Base-by-base conservation (phyloP, 2,329 filamentous ascomycete species). In the Botryotinia narcissicola region DNA sequence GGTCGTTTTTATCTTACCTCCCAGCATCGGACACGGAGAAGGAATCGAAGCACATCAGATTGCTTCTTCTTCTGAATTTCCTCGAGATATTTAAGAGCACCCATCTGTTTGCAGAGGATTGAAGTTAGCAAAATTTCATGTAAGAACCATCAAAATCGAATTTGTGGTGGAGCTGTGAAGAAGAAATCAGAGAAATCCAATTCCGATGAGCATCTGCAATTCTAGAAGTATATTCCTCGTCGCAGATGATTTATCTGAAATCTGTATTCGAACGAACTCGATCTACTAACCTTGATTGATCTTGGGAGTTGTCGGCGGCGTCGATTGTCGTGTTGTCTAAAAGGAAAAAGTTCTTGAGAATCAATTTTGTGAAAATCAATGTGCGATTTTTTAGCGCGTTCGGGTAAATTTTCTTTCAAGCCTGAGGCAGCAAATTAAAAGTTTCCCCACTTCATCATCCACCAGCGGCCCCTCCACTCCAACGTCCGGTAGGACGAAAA, bases 61-160 rank as follows among this genome's bases (percentile, higher is more conserved):
- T 99, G 96, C 94, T 99, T 99, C 94, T 97, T 98, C 94, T 99
- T 98, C 87, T 98, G 94, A 89, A 99, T 93, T 91, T 99, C 96
- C 92, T 99, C 97, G 88, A 99, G 94, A 90, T 97, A 99, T 90
- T 99, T 99, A 87, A 98, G 94, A 90, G 95, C 95, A 93, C 96
- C 96, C 96, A 80, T 80, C 74, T 76, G 18, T 60, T 60, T 37
- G 25, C 40, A 12, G 9, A 46, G 5, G 25, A n/a, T 14, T 7
- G 20, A 69, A 4, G 29, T 73, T 59, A 73, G 72, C 59, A 62
- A 54, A 57, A 22, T 14, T 37, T 29, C 14, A 32, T 63, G 12
- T 14, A 8, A 20, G 35, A 63, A 35, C n/a, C 42, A 8, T 29
- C 46, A 46, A 59, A 57, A 32, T 20, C 7, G 8, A 59, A 46